Evolutionary conservation across 2,329 filamentous ascomycete species (phyloP).

Genomic region (Exophiala aquamarina): DNA sequence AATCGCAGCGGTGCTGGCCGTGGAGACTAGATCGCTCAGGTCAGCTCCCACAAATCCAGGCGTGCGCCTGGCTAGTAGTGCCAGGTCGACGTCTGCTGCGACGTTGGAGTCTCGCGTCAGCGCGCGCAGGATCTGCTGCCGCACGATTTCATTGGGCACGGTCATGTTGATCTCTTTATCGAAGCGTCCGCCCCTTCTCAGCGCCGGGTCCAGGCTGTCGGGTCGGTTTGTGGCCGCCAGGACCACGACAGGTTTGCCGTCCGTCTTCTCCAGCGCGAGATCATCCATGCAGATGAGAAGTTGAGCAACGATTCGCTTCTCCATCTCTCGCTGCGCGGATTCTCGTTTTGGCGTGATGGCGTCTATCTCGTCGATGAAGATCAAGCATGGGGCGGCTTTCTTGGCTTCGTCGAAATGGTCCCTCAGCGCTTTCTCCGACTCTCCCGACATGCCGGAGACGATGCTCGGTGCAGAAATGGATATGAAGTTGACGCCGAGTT

Average conservation of each 20-base stretch:
- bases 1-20: slow-evolving; percentile 65
- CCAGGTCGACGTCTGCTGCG: slow-evolving; percentile 70
- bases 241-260: slow-evolving; percentile 78
- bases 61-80: slow-evolving; percentile 73
- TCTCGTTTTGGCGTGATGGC: slow-evolving; percentile 85
- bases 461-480: slow-evolving; percentile 79
- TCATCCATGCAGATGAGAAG: slow-evolving; percentile 85
- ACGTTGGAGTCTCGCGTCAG: slow-evolving; percentile 67
- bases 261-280: slow-evolving; percentile 68
- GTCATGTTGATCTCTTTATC: slow-evolving; percentile 83
- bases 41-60: slow-evolving; percentile 94
- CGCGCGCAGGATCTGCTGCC: slow-evolving; percentile 74
- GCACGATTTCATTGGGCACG: slow-evolving; percentile 75
- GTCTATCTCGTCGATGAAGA: slow-evolving; percentile 93
- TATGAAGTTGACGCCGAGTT: slow-evolving; percentile 74
- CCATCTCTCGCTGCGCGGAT: slow-evolving; percentile 81
- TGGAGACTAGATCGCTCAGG: slow-evolving; percentile 69
- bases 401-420: slow-evolving; percentile 88
- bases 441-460: slow-evolving; percentile 83
- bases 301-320: slow-evolving; percentile 80
- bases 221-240: slow-evolving; percentile 88
- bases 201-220: slow-evolving; percentile 77
- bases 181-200: slow-evolving; percentile 74
- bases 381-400: slow-evolving; percentile 77
- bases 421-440: slow-evolving; percentile 82